Base-by-base conservation (phyloP, 192 early-diverging fungal genomes). In the Dissophora globulifera region DNA sequence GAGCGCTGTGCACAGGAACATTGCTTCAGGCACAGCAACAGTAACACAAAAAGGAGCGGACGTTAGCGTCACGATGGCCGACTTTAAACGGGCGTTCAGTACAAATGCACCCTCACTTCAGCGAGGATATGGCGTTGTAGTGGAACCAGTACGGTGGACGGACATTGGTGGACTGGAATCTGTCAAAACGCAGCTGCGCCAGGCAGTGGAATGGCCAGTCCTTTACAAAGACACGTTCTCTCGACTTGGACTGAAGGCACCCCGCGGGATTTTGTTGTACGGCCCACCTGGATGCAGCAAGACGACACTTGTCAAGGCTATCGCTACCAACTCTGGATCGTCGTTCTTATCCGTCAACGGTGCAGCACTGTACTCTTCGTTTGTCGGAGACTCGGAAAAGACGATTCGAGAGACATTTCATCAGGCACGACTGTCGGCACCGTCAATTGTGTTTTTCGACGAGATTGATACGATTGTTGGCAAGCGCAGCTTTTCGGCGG, bases 251-350 rank as follows among this genome's bases (percentile, higher is more conserved):
- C 61, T 99, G 29, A 85, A 82, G 33, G 90, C 92, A 0, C 91
- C 95, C 1, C 78, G 92, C 19, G 98, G 98, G 2, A 89, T 99
- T 1, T 78, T 99, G n/a, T 80, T 99, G 9, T 96, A 96, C 75
- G 98, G 98, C 2, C 98, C 98, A 20, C 96, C 98, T 3, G 98
- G 96, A 11, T 99, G 97, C 79, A 94, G 93, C 81, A 99, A 99
- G 71, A 99, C 98, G 0, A 97, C 96, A 1, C 79, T 99, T 7
- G 95, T 93, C 10, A 93, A 90, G 67, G 84, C 87, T 13, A 90
- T 98, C 51, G 97, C 96, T 0, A 83, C 87, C n/a, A 87, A 87
- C 16, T 89, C 90, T 12, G 86, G 88, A n/a, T 85, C 91, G 4
- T 88, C 89, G 4, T 95, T 95, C 69, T 78, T 93, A 4, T 89